Percentiles rank a stretch among this genome's conserved stretches.
Conservation (phyloP, 495 filamentous ascomycete species). For the Neurospora intermedia region DNA sequence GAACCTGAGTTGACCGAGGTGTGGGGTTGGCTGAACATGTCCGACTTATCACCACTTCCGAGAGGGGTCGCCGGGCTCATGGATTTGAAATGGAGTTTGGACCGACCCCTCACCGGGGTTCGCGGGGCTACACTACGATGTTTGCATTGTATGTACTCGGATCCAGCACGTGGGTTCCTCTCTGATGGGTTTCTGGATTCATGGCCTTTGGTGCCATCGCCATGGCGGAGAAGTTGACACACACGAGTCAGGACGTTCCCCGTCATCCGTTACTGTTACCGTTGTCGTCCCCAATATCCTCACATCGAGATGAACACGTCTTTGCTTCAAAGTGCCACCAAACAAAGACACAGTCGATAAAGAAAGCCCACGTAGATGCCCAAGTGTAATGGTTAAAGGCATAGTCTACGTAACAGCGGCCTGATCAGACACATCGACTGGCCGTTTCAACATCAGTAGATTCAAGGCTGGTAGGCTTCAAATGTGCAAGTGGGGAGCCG, state of each 20-base stretch:
- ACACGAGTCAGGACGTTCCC: background rate
- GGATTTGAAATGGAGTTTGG: background rate
- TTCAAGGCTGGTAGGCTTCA: background rate
- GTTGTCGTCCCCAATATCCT: background rate
- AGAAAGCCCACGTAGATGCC: background rate
- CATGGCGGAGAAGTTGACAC: background rate
- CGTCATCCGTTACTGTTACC: background rate
- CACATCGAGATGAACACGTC: background rate
- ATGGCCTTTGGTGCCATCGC: background rate
- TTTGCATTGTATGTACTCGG: background rate
- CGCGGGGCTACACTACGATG: background rate
- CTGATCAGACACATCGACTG: background rate
- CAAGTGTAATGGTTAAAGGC: background rate
- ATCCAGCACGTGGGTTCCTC: background rate
- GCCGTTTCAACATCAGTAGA: background rate
- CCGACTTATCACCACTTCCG: background rate
- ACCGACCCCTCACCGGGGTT: background rate
- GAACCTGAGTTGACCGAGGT: background rate
- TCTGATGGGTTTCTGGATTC: background rate
- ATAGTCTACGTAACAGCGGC: background rate
- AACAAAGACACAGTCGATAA: background rate
- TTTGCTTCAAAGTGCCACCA: background rate
- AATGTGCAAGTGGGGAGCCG: background rate
- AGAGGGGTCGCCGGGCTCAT: background rate
- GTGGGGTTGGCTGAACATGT: background rate